Base-by-base conservation (phyloP, 176 grass and related monocot species). In the Avena insularis region DNA sequence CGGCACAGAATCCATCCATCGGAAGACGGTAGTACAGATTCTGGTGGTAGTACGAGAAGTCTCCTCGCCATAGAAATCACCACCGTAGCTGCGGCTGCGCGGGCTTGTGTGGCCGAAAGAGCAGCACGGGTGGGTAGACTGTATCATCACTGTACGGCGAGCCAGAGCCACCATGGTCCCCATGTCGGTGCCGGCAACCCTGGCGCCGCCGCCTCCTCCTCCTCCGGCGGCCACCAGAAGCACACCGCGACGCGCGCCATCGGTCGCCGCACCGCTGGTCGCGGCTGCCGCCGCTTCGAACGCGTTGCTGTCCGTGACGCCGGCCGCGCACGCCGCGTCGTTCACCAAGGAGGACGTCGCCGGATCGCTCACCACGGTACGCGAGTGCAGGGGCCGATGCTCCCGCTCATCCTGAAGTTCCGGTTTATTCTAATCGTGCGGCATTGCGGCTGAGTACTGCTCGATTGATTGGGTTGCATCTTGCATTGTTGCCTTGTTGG, bases 271-370 rank as follows among this genome's bases (percentile, higher is more conserved):
- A 12, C 82, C 48, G n/a, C 65, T 90, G 66, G 82, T 82, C 14
- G 19, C 16, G 1, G 77, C 68, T 0, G 60, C 80, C 23, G 10
- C 57, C 55, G 33, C 85, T 55, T 60, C 79, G 73, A 78, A 71
- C 8, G 80, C 62, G n/a, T 62, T 91, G 74, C 45, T 91, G 36
- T 27, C 77, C 0, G 50, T 15, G 49, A 55, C 84, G 35, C 90
- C 76, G 17, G 86, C 69, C 56, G 89, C 90, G 31, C 81, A 83
- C 56, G 96, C 93, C 45, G 90, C 85, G 16, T 77, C 86, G 61
- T 82, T 98, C 12, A 92, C 91, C 63, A 98, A 95, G 85, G 96
- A 95, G 49, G 93, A 90, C 55, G 89, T 96, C 79, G 27, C 93
- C 77, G 76, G 82, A 2, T 94, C 93, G 23, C 74, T 98, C 47